Base-by-base conservation (phyloP, 257 asterid genomes). In the Verbena officinalis region DNA sequence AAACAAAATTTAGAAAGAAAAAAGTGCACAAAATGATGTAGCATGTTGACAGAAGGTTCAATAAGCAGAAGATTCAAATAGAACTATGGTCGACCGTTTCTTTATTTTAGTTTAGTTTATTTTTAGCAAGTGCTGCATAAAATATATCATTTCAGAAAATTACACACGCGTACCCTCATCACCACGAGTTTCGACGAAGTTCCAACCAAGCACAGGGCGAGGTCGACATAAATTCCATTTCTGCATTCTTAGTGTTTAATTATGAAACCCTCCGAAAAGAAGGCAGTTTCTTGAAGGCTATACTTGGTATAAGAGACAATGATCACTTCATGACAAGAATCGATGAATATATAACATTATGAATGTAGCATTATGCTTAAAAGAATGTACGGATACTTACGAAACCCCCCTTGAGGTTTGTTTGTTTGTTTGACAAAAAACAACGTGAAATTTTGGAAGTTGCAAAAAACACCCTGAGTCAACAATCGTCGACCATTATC, bases 1-100 rank as follows among this genome's bases (percentile, higher is more conserved):
- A 17, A 34, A 74, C 79, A 63, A 69, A 63, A 30, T 14, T 9
- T 21, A 21, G 75, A 50, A 68, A 69, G 64, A 40, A 49, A 27
- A 67, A 68, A 73, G 62, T 54, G 74, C 64, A 61, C 65, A 51
- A 42, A 7, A 9, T 34, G 69, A 61, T 34, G 64, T 33, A 6
- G 52, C 40, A 12, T 51, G 55, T 60, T 1, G 78, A 73, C 78
- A 73, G 61, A 66, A 45, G 2, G 11, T 54, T 67, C 68, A 72
- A 65, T 72, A 72, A 61, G 43, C 50, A 23, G 17, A 71, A 64
- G 48, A 33, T 59, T 52, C 31, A 36, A 4, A 34, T 13, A 23
- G n/a, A 27, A n/a, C 51, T 38, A 10, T 45, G 48, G 27, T 59
- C 36, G 50, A 22, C 17, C 16, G 40, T 17, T 6, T 63, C n/a